Conservation (phyloP, 179 eudicot genomes). For the Corrigiola litoralis region DNA sequence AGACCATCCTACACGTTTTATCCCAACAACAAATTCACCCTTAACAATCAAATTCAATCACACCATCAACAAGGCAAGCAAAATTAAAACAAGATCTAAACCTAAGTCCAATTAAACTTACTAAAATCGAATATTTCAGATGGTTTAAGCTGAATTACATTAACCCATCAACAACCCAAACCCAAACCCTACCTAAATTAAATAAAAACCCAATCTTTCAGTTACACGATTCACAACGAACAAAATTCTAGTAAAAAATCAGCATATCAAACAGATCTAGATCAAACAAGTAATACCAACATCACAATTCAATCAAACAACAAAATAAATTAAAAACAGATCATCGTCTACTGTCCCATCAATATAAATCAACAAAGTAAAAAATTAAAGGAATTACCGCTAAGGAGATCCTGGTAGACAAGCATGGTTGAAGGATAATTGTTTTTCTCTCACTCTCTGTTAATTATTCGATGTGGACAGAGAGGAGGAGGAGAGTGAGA, state of each 20-base stretch:
- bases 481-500: not conserved
- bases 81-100: no score
- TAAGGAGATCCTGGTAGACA: conserved; percentile 49
- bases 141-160: no score
- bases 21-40: no score
- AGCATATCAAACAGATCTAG: not conserved
- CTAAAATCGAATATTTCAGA: no score
- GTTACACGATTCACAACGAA: not conserved
- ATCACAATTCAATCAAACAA: not conserved
- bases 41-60: no score
- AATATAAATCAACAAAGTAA: not conserved
- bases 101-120: no score
- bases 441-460: not conserved
- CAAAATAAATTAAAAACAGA: not conserved
- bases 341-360: not conserved
- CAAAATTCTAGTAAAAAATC: not conserved
- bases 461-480: not conserved
- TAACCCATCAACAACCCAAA: no score
- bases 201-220: no score
- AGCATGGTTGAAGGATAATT: conserved; percentile 42
- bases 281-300: no score
- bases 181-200: no score
- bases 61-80: no score
- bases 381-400: conserved; percentile 26
- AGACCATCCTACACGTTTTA: no score